Base-by-base conservation (phyloP, 1,284 basidiomycete species). In the Cryptococcus sp. region DNA sequence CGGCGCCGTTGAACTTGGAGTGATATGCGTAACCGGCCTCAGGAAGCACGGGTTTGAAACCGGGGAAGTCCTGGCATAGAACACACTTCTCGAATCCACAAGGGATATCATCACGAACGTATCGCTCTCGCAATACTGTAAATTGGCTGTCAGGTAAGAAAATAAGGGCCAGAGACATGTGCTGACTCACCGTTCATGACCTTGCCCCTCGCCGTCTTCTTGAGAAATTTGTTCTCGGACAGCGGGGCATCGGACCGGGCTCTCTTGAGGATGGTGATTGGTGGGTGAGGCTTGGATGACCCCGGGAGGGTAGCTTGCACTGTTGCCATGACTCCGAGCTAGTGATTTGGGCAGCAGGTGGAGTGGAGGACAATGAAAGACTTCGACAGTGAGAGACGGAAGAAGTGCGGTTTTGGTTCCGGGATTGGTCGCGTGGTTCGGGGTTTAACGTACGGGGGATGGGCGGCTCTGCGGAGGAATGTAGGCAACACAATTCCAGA, bases 131-230 rank as follows among this genome's bases (percentile, higher is more conserved):
- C n/a, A 98, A 80, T 55, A 98, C 93, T 86, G 61, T 1, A 28
- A 0, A 42, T 35, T 12, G 46, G 28, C 4, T 4, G 28, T 24
- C 18, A 36, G 51, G 15, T 9, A 21, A 18, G 20, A n/a, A 38
- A 43, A 35, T 52, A 46, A 12, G n/a, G 5, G 33, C 12, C 23
- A 20, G n/a, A n/a, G 28, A 33, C 28, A 37, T 36, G 21, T 15
- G 13, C 1, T 21, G 9, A 65, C 78, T 50, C 53, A 90, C 91
- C 87, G 81, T 93, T 95, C 70, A 93, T 84, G 33, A 99, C 91
- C 73, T 95, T 96, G 23, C 96, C 95, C 59, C 85, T 79, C 0
- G 89, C 90, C 0, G 96, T 98, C 79, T 98, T 98, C 77, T 89
- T 92, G 80, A 91, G 87, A 74, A 92, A 95, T 73, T 91, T 93